Evolutionary conservation across 192 early-diverging fungal genomes (phyloP), one percentile per base, ranked within the genome.

Genomic region (Diversispora eburnea): DNA sequence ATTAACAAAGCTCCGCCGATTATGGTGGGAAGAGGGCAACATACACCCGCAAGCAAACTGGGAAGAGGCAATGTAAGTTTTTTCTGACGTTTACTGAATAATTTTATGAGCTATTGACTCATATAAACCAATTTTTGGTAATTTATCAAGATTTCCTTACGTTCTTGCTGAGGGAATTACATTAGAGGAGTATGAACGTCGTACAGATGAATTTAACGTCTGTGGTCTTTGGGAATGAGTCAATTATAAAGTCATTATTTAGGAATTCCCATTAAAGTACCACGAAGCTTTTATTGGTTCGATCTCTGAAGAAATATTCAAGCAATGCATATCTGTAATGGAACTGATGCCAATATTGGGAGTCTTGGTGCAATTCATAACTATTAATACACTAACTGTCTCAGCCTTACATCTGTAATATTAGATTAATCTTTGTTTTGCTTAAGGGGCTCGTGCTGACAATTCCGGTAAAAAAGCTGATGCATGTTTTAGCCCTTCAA

Each of bases 111-210:
- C 33, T 55, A 39, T 0, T 33, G 2, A 33, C 25, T 33, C 25
- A 33, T 33, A 2, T 33, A 33, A 33, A 70, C n/a, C 3, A 54
- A 41, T 57, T 41, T 70, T 10, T 45, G 25, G 2, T 33, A 45
- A 41, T 22, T 41, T 20, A 69, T 5, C 67, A 56, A 70, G 67
- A 9, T 25, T 70, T 56, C 67, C 67, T 19, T 70, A 70, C 33
- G n/a, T 51, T 0, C 25, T 70, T 15, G 52, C 42, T 17, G 8
- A 70, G 48, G 33, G 7, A 8, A 33, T 56, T 3, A 70, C 49
- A 41, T 55, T 70, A 8, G 47, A 47, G 4, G 67, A 70, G 19
- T 70, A 70, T 41, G 52, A 70, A 70, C 5, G 41, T 42, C 54
- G 5, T 10, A 56, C 33, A 0, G 41, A 70, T 3, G 8, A 70